Evolutionary conservation across 2,329 filamentous ascomycete genomes (phyloP), one percentile per base, ranked within the genome.

Genomic region (Amesomyces nigricolor): DNA sequence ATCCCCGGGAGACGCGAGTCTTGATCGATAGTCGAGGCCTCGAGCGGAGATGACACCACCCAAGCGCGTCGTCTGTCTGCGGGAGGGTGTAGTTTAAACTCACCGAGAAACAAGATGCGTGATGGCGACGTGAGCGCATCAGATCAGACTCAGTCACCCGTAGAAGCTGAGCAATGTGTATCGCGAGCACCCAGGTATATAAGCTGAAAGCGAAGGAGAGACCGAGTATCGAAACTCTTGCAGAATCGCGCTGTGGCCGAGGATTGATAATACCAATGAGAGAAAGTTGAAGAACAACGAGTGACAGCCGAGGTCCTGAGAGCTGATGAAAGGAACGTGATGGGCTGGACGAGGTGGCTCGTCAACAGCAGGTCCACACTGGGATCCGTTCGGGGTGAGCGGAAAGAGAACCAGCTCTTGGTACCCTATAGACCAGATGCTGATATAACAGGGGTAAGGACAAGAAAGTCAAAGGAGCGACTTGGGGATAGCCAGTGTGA

Each of bases 361-460:
- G 72, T 74, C 74, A 69, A 66, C 65, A 62, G 48, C 38, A 55
- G 43, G 63, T 63, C 65, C 65, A 67, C 67, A 68, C 69, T 70
- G 71, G 66, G 65, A 70, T 72, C 70, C 67, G 67, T 68, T 71
- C 70, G 64, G 64, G 69, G 68, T 75, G 73, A 66, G 70, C 69
- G 64, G 66, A 70, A 70, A 77, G 75, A 80, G 77, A 78, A 73
- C 78, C 78, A 78, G 78, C 77, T 80, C 77, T 74, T 75, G 75
- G 71, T 68, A 67, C 71, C 66, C 68, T 75, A 75, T 75, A 75
- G 70, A 72, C 68, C 68, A 70, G 67, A 69, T 66, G 62, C 58
- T 61, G 63, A 65, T 67, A 72, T 72, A 19, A 72, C 72, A 73
- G 69, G 69, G 67, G 64, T 68, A 69, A 72, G 68, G 70, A 70